Evolutionary conservation across 768 basidiomycete species (phyloP).

Genomic region (Lactifluus piperatus): DNA sequence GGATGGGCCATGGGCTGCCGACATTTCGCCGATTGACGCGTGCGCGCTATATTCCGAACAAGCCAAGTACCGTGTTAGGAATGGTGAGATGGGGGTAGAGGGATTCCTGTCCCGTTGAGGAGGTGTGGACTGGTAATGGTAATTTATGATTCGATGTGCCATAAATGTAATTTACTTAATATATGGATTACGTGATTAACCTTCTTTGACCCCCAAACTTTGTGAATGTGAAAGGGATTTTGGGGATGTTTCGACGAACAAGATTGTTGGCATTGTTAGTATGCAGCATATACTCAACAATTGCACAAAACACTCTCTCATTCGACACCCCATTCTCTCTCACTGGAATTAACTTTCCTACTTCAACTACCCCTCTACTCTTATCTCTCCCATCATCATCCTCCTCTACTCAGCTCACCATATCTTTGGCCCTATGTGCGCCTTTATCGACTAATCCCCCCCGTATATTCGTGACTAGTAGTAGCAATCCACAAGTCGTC

Average conservation of each 20-base stretch:
- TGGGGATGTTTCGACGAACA: too few relatives aligned
- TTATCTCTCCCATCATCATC: constrained; percentile 25
- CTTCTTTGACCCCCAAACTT: too few relatives aligned
- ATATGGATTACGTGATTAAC: too few relatives aligned
- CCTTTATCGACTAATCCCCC: constrained; percentile 26
- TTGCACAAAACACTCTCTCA: too few relatives aligned
- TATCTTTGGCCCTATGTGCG: constrained; percentile 30
- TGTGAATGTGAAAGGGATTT: too few relatives aligned
- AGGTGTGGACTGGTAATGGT: too few relatives aligned
- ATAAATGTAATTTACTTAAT: too few relatives aligned
- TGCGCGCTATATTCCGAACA: neutral
- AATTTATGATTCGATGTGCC: too few relatives aligned
- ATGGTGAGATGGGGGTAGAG: too few relatives aligned
- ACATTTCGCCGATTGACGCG: neutral
- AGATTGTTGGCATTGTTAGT: too few relatives aligned
- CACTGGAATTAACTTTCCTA: constrained; percentile 5
- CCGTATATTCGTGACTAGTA: constrained; percentile 54
- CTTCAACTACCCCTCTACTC: constrained; percentile 17
- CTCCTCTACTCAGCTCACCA: constrained; percentile 20
- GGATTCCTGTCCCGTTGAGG: too few relatives aligned
- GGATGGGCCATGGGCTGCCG: neutral
- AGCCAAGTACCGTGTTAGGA: neutral
- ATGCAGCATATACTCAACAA: too few relatives aligned
- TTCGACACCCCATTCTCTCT: constrained; percentile 1
- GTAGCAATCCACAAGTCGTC: constrained; percentile 26